Percentiles rank a stretch among this genome's conserved stretches.
These are phyloP conservation scores for Vigna reflexopilosa DNA, from an alignment of 306 rosid species.

Conservation along the genomic window DNA sequence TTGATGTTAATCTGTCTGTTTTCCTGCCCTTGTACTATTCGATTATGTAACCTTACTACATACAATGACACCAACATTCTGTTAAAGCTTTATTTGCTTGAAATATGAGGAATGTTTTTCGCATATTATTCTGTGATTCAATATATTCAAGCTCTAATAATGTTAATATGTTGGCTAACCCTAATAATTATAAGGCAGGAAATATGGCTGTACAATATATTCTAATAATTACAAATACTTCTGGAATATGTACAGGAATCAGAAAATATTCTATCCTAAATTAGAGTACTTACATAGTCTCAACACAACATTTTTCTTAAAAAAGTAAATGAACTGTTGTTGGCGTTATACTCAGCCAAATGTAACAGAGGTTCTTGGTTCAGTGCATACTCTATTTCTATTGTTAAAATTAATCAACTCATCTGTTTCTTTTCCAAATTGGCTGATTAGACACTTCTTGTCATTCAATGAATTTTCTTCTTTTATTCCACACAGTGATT, in stretches of 20 bases:
- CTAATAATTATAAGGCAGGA: neutral
- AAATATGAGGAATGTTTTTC: neutral
- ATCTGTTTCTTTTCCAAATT: constrained; percentile 23
- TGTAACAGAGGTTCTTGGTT: constrained; percentile 29
- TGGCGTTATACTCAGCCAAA: constrained; percentile 24
- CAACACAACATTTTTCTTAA: neutral
- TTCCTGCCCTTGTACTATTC: neutral
- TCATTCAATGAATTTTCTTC: constrained; percentile 30
- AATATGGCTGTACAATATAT: neutral
- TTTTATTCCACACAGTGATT: constrained; percentile 16
- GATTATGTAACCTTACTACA: neutral
- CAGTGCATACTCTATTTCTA: constrained; percentile 7
- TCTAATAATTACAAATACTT: neutral
- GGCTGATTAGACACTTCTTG: constrained; percentile 8
- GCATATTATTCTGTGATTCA: neutral
- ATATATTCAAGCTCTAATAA: neutral
- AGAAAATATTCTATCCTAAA: neutral
- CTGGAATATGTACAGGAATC: neutral
- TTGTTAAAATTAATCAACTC: constrained; percentile 31
- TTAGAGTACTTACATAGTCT: neutral
- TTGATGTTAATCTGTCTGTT: neutral
- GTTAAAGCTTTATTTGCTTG: constrained; percentile 11
- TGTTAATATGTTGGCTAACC: neutral
- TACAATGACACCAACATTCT: neutral
- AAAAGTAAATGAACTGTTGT: constrained; percentile 33